Evolutionary conservation across 495 filamentous ascomycete species (phyloP), one percentile per base, ranked within the genome.

Genomic region (Hamigera avellanea): DNA sequence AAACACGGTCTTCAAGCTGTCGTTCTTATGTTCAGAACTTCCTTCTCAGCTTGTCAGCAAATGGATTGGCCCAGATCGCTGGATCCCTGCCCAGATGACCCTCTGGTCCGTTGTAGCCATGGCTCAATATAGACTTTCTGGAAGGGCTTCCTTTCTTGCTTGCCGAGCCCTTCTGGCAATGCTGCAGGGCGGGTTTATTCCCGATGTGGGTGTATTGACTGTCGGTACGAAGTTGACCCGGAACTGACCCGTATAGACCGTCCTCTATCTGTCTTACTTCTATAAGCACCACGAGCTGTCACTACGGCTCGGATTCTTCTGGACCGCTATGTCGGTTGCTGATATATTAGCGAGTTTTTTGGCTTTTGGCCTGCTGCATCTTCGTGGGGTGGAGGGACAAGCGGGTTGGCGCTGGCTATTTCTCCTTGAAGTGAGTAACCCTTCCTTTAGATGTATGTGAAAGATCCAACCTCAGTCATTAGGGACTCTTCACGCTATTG

Each of bases 51-150:
- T 83, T 1, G 53, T 83, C 13, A 67, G 60, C 23, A 83, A 86
- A 50, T 66, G 65, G 45, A 43, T 86, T 14, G 83, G 83, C 0
- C 81, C 83, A 1, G 83, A 88, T 53, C 67, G 70, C 7, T 88
- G 83, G 79, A 85, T 89, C 28, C 81, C 83, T 0, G 56, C 75
- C 13, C 81, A 86, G 48, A 86, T 87, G 58, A 57, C 79, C 0
- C 58, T 76, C 0, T 89, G 83, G 80, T 78, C 73, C 19, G 46
- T 84, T 3, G 76, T 86, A 8, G 78, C 81, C 0, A 61, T 61
- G 28, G 58, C 60, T 3, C 81, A 87, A 49, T 73, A 73, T 12
- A 69, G 64, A 26, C 48, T 89, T 12, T 65, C 42, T 14, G 76
- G 77, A 0, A 61, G 70, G 8, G 45, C 55, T 0, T 76, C 78